Conservation (phyloP, 139 green algal genomes). For the Chlamydomonas sp. region DNA sequence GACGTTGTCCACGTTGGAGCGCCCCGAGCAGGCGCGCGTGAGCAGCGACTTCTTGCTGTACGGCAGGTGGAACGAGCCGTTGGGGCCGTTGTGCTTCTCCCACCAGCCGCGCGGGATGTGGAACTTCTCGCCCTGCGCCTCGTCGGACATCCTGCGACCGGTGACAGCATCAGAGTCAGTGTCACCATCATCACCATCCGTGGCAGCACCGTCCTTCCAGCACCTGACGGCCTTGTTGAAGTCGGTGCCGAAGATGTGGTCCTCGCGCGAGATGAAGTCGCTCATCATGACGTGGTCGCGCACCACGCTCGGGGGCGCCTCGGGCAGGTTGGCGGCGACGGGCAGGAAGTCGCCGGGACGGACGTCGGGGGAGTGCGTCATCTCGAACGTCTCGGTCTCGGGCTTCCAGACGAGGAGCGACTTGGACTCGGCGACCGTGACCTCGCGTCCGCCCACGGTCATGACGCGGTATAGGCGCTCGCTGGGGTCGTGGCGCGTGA, state of each 20-base stretch:
- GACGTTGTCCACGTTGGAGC: not conserved
- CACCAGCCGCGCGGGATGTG: slow-evolving; percentile 6
- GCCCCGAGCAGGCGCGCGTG: not conserved
- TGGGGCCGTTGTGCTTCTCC: not conserved
- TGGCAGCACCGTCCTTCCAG: too few relatives aligned
- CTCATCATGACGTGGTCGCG: not conserved
- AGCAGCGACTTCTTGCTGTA: not conserved
- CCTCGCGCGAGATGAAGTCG: not conserved
- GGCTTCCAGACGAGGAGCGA: slow-evolving; percentile 16
- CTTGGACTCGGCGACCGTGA: slow-evolving; percentile 17
- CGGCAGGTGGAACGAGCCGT: slow-evolving; percentile 7
- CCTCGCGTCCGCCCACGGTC: slow-evolving; percentile 7
- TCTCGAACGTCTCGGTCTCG: slow-evolving; percentile 6
- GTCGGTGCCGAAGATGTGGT: slow-evolving; percentile 6
- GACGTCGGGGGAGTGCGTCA: slow-evolving; percentile 3
- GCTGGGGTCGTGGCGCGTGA: slow-evolving; percentile 17
- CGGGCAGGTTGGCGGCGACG: not conserved
- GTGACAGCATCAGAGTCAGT: too few relatives aligned
- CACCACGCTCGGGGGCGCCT: not conserved
- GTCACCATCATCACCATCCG: too few relatives aligned
- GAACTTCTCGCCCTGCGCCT: not conserved
- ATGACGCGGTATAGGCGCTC: slow-evolving; percentile 16
- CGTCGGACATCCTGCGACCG: not conserved
- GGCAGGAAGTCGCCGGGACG: slow-evolving; percentile 15
- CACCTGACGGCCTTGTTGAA: not conserved